Percentiles rank a stretch among this genome's conserved stretches.
phyloP scores from a whole-genome alignment of 352 stramenopile species.

The Globisporangium cederbergense region DNA sequence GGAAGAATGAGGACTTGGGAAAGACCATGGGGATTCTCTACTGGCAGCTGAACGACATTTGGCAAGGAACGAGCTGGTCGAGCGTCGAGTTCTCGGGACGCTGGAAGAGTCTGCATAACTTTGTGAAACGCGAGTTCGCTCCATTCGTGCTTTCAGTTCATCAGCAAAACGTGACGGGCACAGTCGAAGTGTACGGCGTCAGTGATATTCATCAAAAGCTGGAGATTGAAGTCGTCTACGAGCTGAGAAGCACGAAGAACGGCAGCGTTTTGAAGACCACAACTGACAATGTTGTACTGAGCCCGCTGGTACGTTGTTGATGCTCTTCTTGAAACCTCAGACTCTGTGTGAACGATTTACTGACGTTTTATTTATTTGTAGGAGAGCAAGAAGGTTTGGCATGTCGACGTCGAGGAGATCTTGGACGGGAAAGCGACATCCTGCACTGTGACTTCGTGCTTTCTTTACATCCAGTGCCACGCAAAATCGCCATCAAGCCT shows the following conservation, averaged over 20 bases:
- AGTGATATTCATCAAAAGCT: constrained; percentile 44
- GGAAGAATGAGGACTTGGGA: constrained; percentile 42
- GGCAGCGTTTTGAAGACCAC: constrained; percentile 45
- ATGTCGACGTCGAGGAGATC: constrained; percentile 28
- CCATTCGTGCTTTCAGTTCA: constrained; percentile 57
- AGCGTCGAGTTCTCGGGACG: constrained; percentile 77
- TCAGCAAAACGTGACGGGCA: constrained; percentile 16
- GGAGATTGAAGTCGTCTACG: constrained; percentile 34
- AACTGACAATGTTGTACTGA: constrained; percentile 22
- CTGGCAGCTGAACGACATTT: constrained; percentile 89
- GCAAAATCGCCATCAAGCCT: constrained; percentile 10
- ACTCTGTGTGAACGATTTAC: not conserved
- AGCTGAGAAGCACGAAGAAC: constrained; percentile 35
- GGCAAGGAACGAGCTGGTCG: constrained; percentile 84
- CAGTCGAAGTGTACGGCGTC: constrained; percentile 39
- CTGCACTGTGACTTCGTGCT: constrained; percentile 50
- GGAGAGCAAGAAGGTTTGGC: constrained; percentile 35
- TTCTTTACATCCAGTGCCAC: constrained; percentile 42
- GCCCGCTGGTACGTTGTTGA: constrained; percentile 32
- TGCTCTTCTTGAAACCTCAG: not conserved
- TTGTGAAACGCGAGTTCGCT: constrained; percentile 63
- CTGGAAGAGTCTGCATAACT: constrained; percentile 84
- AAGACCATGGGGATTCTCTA: constrained; percentile 83
- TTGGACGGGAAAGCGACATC: constrained; percentile 29
- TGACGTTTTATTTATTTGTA: constrained; percentile 13